Percentiles rank a stretch among this genome's conserved stretches.
These are phyloP conservation scores for Knufia petricola DNA, from an alignment of 2,329 filamentous ascomycete genomes.

Conservation along the genomic window DNA sequence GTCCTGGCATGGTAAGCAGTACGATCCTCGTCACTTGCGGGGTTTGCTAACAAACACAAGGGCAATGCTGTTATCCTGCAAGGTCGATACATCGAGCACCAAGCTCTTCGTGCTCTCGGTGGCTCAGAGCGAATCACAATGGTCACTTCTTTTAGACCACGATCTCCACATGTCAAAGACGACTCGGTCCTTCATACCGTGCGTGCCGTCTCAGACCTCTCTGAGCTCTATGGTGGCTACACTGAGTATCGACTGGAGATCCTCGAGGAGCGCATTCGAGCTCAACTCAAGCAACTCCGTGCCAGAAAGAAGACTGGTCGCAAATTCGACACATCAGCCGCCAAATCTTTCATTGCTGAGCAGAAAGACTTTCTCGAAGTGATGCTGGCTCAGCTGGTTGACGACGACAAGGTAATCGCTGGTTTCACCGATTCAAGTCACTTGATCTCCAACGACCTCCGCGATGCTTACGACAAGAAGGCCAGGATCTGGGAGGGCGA, in stretches of 20 bases:
- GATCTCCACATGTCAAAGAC: constrained; percentile 45
- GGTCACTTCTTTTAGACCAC: constrained; percentile 57
- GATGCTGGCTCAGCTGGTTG: constrained; percentile 34
- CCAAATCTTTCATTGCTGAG: constrained; percentile 26
- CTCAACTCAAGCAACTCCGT: constrained; percentile 31
- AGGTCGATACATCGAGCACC: constrained; percentile 57
- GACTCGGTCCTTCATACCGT: constrained; percentile 53
- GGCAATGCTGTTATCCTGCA: constrained; percentile 57
- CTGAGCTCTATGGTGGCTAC: constrained; percentile 52
- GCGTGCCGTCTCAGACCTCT: constrained; percentile 48
- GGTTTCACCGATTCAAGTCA: constrained; percentile 30
- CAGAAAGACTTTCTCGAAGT: constrained; percentile 28
- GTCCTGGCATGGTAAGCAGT: constrained; percentile 34
- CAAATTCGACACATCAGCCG: constrained; percentile 25
- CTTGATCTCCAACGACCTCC: constrained; percentile 30
- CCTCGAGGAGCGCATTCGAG: constrained; percentile 48
- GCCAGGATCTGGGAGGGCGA: not conserved
- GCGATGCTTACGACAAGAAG: constrained; percentile 24
- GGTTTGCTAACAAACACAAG: constrained; percentile 27
- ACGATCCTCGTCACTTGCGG: constrained; percentile 14
- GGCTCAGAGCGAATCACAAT: constrained; percentile 54
- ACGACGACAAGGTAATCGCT: constrained; percentile 31
- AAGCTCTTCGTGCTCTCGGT: constrained; percentile 50
- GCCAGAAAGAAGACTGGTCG: constrained; percentile 28
- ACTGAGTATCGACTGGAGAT: constrained; percentile 54